These are phyloP conservation scores for Panaeolus papilionaceus DNA, from an alignment of 768 basidiomycete genomes.

Conservation along the genomic window DNA sequence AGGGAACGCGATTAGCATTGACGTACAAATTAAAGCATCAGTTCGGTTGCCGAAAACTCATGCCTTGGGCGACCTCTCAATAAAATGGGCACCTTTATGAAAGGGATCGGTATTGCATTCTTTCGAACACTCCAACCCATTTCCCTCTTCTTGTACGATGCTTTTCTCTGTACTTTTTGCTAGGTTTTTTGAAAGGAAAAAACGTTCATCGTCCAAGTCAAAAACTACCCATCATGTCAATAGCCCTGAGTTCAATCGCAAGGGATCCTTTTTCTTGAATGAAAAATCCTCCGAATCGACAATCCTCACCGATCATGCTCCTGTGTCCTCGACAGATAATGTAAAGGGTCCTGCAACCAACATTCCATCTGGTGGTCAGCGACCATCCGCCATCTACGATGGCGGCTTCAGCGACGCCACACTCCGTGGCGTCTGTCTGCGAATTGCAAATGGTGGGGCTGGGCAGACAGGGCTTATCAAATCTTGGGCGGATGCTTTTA, in stretches of 20 bases:
- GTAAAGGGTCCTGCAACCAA: not conserved
- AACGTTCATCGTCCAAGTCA: constrained; percentile 3
- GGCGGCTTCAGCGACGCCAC: constrained; percentile 41
- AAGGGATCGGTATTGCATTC: not conserved
- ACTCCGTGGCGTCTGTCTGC: constrained; percentile 41
- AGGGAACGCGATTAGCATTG: not conserved
- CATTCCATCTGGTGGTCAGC: not conserved
- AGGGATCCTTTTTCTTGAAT: not conserved
- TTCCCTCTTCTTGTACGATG: constrained; percentile 17
- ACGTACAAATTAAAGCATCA: constrained; percentile 2
- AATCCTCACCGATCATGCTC: not conserved
- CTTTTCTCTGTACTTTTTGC: constrained; percentile 16
- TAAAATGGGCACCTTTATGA: constrained; percentile 2
- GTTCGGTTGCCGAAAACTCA: constrained; percentile 13
- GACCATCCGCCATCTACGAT: constrained; percentile 43
- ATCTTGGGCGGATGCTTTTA: constrained; percentile 54
- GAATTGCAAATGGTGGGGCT: constrained; percentile 56
- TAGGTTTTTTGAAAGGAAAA: constrained; percentile 20
- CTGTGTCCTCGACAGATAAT: not conserved
- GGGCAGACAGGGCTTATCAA: constrained; percentile 57
- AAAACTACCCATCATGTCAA: not conserved
- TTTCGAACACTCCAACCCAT: not conserved
- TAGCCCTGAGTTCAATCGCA: not conserved
- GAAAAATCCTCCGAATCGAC: constrained; percentile 10
- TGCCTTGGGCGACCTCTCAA: not conserved